A percentile compares a stretch with the other conserved stretches of the same genome.
Conservation (phyloP, 2,329 filamentous ascomycete species). For the Cercospora nicotianae region DNA sequence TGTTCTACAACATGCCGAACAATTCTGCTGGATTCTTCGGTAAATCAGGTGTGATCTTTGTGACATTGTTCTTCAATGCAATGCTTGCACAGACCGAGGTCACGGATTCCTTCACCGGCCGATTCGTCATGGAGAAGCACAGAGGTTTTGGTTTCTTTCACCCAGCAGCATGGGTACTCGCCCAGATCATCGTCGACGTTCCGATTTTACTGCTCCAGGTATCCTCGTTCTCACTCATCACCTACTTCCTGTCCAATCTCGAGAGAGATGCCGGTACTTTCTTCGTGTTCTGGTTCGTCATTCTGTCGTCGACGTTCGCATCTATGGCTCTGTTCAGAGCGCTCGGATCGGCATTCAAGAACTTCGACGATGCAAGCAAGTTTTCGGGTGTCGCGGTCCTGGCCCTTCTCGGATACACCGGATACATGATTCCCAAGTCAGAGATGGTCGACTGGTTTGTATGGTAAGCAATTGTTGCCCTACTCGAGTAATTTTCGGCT, state of each 20-base stretch:
- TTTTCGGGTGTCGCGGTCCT: conserved; percentile 30
- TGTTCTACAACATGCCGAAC: conserved; percentile 64
- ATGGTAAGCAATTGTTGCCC: background rate
- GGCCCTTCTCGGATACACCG: conserved; percentile 27
- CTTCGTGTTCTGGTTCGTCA: conserved; percentile 61
- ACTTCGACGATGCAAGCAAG: conserved; percentile 31
- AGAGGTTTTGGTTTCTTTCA: conserved; percentile 41
- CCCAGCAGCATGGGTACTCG: conserved; percentile 50
- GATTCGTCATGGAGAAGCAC: conserved; percentile 50
- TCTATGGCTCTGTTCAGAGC: conserved; percentile 49
- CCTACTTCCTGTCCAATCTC: conserved; percentile 65
- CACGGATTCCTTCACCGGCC: conserved; percentile 50
- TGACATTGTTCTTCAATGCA: conserved; percentile 62
- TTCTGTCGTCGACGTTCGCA: conserved; percentile 40
- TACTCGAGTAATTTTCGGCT: background rate
- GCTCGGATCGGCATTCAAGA: conserved; percentile 35
- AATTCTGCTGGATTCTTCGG: conserved; percentile 62
- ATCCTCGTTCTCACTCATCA: conserved; percentile 42
- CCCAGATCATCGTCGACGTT: conserved; percentile 52
- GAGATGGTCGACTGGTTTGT: conserved; percentile 11
- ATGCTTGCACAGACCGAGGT: conserved; percentile 66
- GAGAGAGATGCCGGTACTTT: conserved; percentile 53
- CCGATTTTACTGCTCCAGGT: conserved; percentile 48
- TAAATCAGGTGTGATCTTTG: conserved; percentile 64
- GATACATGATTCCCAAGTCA: conserved; percentile 14